Evolutionary conservation across 768 basidiomycete genomes (phyloP).

Genomic region (Lactarius indigo): DNA sequence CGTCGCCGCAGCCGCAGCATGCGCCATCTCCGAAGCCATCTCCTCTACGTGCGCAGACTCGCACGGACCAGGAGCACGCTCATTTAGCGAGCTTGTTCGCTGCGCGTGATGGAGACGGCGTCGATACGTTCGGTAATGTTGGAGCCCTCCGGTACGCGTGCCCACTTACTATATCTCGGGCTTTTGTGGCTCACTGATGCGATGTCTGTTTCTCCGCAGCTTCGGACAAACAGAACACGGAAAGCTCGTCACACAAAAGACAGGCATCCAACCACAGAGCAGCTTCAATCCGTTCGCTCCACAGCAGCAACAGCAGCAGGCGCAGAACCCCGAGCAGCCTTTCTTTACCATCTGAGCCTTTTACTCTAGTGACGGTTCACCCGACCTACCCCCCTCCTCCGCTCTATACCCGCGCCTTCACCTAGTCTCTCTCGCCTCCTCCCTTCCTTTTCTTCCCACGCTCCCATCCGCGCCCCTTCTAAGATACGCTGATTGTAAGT

Average conservation of each 20-base stretch:
- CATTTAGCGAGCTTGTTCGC: conserved; percentile 81
- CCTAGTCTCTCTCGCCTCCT: background rate
- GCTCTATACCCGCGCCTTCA: conserved; percentile 15
- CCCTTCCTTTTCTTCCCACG: background rate
- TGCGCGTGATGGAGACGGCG: conserved; percentile 79
- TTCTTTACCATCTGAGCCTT: conserved; percentile 33
- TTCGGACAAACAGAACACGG: conserved; percentile 39
- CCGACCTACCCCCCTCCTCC: background rate
- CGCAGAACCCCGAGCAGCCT: conserved; percentile 37
- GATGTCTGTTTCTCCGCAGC: conserved; percentile 31
- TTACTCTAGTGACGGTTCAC: background rate
- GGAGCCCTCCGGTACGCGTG: conserved; percentile 63
- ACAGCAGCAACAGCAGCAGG: conserved; percentile 52
- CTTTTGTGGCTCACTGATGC: background rate
- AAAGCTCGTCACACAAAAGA: conserved; percentile 30
- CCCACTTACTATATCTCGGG: conserved; percentile 16
- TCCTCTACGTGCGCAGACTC: conserved; percentile 32
- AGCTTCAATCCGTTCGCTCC: conserved; percentile 66
- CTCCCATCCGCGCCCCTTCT: background rate
- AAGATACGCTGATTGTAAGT: conserved; percentile 8
- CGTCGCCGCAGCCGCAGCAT: conserved; percentile 35
- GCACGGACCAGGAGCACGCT: conserved; percentile 65
- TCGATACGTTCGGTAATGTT: conserved; percentile 93
- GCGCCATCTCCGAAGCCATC: conserved; percentile 22
- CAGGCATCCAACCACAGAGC: conserved; percentile 34